Base-by-base conservation (phyloP, 306 rosid genomes). In the Vachellia pachyceras region DNA sequence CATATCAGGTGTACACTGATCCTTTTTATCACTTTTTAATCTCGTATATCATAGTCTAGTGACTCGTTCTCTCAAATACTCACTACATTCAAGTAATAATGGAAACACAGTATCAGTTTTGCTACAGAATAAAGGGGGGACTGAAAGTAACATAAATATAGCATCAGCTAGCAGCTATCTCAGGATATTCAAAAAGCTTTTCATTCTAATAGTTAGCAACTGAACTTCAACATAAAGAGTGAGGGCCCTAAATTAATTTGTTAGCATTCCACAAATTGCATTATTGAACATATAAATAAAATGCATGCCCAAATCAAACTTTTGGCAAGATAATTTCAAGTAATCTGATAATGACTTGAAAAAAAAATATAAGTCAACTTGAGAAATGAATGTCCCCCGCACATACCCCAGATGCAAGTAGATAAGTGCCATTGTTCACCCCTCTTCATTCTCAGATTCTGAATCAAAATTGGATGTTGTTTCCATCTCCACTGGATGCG, bases 401-500 rank as follows among this genome's bases (percentile, higher is more conserved):
- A 49, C 20, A 72, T 72, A 35, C 77, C 88, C 79, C 78, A 79
- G 86, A 83, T 77, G 90, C 86, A 72, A n/a, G 58, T 58, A 69
- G 46, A 73, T 36, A 46, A 22, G 14, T 68, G 71, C 22, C 50
- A 36, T 0, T 54, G 42, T 45, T 86, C 63, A 88, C 49, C 88
- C 82, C 70, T 88, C 89, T 36, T 90, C 89, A 37, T 86, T 88
- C 83, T 88, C 92, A 9, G 78, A 22, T 25, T 80, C 58, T 29
- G 84, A 82, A 68, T 18, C 17, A 23, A 18, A 69, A 72, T n/a
- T 73, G 2, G 81, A 47, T 25, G 69, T 47, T 46, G 78, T 76
- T 78, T 14, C 79, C 11, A 52, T 72, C 72, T 84, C 94, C 77
- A 84, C 78, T 9, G 84, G 88, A 60, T 82, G 92, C 5, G 88